These are phyloP conservation scores for Ogataea glucozyma DNA, from an alignment of 805 yeast genomes.

Conservation along the genomic window DNA sequence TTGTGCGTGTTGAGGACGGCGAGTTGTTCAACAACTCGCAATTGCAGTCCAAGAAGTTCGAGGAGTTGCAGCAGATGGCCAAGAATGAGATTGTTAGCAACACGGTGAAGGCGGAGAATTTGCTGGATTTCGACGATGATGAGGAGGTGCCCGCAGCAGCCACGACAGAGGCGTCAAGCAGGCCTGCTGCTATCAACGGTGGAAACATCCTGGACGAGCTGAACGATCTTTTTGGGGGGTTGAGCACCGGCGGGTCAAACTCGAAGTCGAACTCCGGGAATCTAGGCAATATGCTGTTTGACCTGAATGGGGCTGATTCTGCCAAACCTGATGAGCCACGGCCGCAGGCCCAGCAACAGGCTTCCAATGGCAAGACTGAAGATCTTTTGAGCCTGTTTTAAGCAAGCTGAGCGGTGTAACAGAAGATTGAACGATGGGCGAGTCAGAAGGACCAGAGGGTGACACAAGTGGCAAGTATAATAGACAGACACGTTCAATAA, in stretches of 20 bases:
- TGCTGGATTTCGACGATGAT: conserved; percentile 83
- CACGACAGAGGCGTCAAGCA: no score
- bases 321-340: neutral
- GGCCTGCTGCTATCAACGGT: conserved; percentile 27
- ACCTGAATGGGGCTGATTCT: neutral
- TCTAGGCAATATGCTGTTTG: conserved; percentile 14
- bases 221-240: conserved; percentile 62
- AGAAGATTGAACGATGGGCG: no score
- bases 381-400: conserved; percentile 23
- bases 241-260: no score
- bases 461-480: no score
- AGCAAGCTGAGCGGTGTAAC: no score
- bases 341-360: neutral
- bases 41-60: conserved; percentile 56
- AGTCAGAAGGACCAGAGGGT: no score
- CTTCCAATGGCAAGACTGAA: conserved; percentile 11
- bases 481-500: no score
- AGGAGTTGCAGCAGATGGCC: conserved; percentile 77
- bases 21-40: conserved; percentile 26
- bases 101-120: conserved; percentile 69
- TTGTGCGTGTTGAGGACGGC: conserved; percentile 38
- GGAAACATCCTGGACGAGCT: conserved; percentile 66
- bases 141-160: conserved; percentile 32
- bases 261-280: neutral
- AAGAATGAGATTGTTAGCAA: conserved; percentile 65